phyloP scores from a whole-genome alignment of 768 basidiomycete genomes.

The Tulasnella sp. region DNA sequence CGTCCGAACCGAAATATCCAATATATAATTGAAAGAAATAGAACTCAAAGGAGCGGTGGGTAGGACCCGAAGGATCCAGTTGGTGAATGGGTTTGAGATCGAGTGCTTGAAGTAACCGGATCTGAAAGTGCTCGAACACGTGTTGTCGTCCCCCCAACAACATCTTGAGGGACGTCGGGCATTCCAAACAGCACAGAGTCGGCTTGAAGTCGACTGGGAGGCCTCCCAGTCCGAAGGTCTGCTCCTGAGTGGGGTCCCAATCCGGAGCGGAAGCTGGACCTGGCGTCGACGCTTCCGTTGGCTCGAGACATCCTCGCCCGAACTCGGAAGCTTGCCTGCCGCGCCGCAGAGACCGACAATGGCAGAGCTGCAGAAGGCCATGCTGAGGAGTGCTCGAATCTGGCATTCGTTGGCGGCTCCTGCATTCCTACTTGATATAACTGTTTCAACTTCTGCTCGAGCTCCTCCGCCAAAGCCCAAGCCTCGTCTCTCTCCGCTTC shows the following conservation, averaged over 20 bases:
- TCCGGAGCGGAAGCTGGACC: neutral
- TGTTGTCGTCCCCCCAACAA: neutral
- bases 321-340: neutral
- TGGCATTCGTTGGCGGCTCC: too few relatives aligned
- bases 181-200: neutral
- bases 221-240: neutral
- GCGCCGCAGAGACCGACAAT: neutral
- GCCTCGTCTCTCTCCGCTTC: neutral
- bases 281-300: neutral
- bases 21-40: neutral
- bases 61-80: neutral
- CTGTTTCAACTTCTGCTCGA: neutral
- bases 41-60: neutral
- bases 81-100: neutral
- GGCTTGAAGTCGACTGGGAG: neutral
- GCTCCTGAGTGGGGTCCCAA: neutral
- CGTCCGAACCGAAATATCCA: neutral
- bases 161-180: neutral
- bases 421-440: neutral
- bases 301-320: neutral
- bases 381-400: neutral
- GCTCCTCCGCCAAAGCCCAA: neutral
- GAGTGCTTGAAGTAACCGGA: neutral
- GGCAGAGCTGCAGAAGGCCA: neutral
- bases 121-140: neutral